Evolutionary conservation across 352 stramenopile genomes (phyloP), one percentile per base, ranked within the genome.

Genomic region (Phytophthora cactorum): DNA sequence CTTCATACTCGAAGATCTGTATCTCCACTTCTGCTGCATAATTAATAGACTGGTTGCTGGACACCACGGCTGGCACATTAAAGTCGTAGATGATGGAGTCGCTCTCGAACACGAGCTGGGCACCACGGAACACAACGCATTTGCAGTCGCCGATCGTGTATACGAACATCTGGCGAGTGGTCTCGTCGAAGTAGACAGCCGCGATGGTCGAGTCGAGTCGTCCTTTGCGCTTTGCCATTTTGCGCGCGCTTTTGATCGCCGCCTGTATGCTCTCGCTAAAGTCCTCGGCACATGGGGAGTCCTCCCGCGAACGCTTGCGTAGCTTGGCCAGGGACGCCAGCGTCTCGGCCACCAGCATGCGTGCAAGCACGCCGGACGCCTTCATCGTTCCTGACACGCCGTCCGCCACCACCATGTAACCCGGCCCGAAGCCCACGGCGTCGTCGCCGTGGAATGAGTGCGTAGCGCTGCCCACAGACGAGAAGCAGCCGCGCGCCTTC

Each of bases 71-170:
- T 0, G 89, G 89, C 17, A 96, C 89, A 64, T 96, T 96, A 74
- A 96, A 96, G 68, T 95, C 88, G 80, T 96, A 96, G 61, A 96
- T 91, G 58, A 95, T 93, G 17, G 88, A 93, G 69, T 96, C 88
- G 62, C 86, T 95, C 65, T 96, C 88, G 52, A 95, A 96, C 51
- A 95, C 78, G 52, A 96, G 76, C 31, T 66, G 38, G 59, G 68
- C 70, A 36, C 70, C 66, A 17, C 88, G 87, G 61, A 95, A 73
- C 10, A 96, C 70, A 27, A 95, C 84, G 66, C 86, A 94, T 70
- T 96, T 96, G 79, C 88, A 96, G 63, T 96, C 88, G 41, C 88
- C 88, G 58, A 96, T 90, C 38, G 88, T 91, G 68, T 89, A 95
- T 36, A 93, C 88, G 59, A 89, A 90, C 83, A 96, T 91, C 57